These are phyloP conservation scores for Termitomyces sp. DNA, from an alignment of 1,284 basidiomycete species.

Conservation along the genomic window DNA sequence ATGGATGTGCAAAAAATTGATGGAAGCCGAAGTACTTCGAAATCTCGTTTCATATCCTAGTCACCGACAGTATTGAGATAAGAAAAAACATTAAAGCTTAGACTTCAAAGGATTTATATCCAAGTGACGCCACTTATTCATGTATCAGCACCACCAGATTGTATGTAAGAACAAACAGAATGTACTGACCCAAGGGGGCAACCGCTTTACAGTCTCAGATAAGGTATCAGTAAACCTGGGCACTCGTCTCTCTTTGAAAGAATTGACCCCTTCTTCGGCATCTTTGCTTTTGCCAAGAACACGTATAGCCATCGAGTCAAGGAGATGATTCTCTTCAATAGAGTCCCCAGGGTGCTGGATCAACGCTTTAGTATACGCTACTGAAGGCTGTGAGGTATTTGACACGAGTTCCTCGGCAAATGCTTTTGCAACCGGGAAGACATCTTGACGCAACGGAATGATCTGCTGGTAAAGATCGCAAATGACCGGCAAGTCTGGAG, in stretches of 20 bases:
- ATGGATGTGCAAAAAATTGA: no score
- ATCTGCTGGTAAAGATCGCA: conserved; percentile 41
- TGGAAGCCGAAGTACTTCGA: no score
- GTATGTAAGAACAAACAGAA: not conserved
- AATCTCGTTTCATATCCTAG: no score
- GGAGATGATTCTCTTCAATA: conserved; percentile 48
- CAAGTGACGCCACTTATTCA: conserved; percentile 33
- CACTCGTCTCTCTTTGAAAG: conserved; percentile 44
- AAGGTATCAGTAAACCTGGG: conserved; percentile 42
- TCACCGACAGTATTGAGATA: no score
- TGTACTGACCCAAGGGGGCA: conserved; percentile 47
- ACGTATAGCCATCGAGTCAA: conserved; percentile 46
- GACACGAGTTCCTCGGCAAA: conserved; percentile 47
- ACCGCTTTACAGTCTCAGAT: conserved; percentile 32
- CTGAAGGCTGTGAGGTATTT: conserved; percentile 44
- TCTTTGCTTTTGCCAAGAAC: conserved; percentile 35
- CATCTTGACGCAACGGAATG: conserved; percentile 42
- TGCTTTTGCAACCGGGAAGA: conserved; percentile 45
- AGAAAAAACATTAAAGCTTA: conserved; percentile 25
- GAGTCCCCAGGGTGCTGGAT: conserved; percentile 44
- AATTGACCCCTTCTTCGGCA: conserved; percentile 40
- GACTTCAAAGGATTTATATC: conserved; percentile 31
- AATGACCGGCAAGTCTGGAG: conserved; percentile 40
- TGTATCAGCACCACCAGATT: conserved; percentile 1
- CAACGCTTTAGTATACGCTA: conserved; percentile 48